Base-by-base conservation (phyloP, 148 eudicot genomes). In the Dysphania ambrosioides region DNA sequence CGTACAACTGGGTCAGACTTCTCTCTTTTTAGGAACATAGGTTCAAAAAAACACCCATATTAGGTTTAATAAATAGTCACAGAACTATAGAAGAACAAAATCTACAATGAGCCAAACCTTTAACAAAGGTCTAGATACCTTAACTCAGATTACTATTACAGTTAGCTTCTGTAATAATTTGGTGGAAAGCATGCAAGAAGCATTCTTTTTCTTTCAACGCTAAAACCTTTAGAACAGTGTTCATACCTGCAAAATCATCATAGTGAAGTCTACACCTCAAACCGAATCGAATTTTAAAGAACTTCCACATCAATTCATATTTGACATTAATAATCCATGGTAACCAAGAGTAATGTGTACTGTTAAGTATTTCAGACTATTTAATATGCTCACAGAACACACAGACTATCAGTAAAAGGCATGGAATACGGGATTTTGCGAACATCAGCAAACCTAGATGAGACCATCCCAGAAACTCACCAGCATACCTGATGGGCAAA, bases 401-500 rank as follows among this genome's bases (percentile, higher is more conserved):
- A 59, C 26, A 16, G 42, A 36, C 21, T 44, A 68, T 30, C n/a
- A 41, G 31, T 16, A 60, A 30, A 34, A n/a, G 23, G 5, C 35
- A 34, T 31, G 44, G 30, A 9, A n/a, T n/a, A 18, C 4, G 13
- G 30, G 7, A 42, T 12, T 21, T 38, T 4, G 16, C 30, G 30
- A 10, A 40, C 38, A 68, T 64, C 72, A 71, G 61, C 38, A 67
- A n/a, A 65, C 19, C 58, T 66, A 41, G 32, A 70, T 40, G 57
- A 66, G 60, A 63, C 66, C 71, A 47, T 75, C 57, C 75, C 58
- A 44, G 64, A 77, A 68, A 81, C 85, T 83, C 84, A 80, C 80
- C 79, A 77, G 73, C 87, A 76, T 84, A 94, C 98, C 98, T 95
- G 92, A 84, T 95, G 99, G 68, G 90, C 97, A 89, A 95, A 95